Evolutionary conservation across 495 filamentous ascomycete species (phyloP), one percentile per base, ranked within the genome.

Genomic region (Sporormia fimetaria): DNA sequence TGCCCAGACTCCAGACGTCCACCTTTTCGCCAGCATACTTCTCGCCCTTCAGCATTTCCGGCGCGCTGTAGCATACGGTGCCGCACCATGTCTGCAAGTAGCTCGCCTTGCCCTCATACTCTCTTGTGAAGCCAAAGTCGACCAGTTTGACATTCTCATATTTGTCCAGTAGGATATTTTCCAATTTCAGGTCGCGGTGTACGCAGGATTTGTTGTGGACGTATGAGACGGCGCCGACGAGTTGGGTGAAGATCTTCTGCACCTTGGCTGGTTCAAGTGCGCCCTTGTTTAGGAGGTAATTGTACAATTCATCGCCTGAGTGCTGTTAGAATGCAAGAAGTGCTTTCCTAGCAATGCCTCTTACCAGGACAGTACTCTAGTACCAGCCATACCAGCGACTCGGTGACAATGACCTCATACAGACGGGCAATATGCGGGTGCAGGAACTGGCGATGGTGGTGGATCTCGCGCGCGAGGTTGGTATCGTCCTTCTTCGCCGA

Each of bases 21-120:
- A 98, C 90, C 60, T 92, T 94, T 63, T 95, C 87, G 1, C 86
- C 87, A 0, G 86, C 87, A 57, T 98, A 98, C 58, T 92, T 96
- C 62, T 98, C 90, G 25, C 87, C 92, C 58, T 90, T 94, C 23
- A 98, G 71, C 90, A 98, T 96, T 58, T 98, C 90, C 2, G 90
- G 90, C 6, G 90, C 90, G 44, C 85, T 93, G 62, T 98, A 98
- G 63, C 87, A 95, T 45, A 98, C 78, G 3, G 90, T 98, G 11
- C 90, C 90, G 62, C 90, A 98, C 60, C 94, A 98, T 1, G 90
- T 98, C 59, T 96, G 90, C 37, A 98, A 63, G 54, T 96, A 90
- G 64, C 85, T 95, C 36, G 87, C 71, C 49, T 88, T 90, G 18
- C 87, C 87, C 57, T 95, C 87, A 59, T 98, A 98, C 61, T 98